phyloP scores from a whole-genome alignment of 2,329 filamentous ascomycete species.

The Dactylellina drechsleri region DNA sequence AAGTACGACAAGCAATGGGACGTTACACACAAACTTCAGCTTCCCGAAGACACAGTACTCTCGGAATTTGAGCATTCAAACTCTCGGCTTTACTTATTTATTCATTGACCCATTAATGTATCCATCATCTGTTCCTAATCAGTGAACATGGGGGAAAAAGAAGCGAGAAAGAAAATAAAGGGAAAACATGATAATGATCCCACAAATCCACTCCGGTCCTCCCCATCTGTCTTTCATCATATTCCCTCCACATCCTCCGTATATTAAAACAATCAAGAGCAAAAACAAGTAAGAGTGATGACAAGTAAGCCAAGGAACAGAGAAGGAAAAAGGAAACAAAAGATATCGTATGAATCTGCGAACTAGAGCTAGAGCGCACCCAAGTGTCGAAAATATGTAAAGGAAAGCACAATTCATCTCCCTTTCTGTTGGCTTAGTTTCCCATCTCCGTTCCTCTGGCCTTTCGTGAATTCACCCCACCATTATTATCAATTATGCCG shows the following conservation, averaged over 20 bases:
- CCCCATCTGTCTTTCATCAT: constrained; percentile 5
- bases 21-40: no score
- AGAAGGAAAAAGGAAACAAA: constrained; percentile 11
- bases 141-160: constrained; percentile 6
- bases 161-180: background rate
- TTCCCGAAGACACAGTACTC: no score
- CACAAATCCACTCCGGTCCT: background rate
- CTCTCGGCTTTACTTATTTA: constrained; percentile 2
- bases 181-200: background rate
- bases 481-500: constrained; percentile 45
- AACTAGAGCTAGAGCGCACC: constrained; percentile 27
- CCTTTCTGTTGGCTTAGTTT: background rate
- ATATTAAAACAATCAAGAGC: constrained; percentile 6
- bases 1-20: no score
- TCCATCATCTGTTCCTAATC: constrained; percentile 9
- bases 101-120: constrained; percentile 27
- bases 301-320: constrained; percentile 1
- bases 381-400: constrained; percentile 16
- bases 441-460: background rate
- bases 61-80: background rate
- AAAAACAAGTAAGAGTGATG: background rate
- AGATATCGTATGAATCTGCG: constrained; percentile 3
- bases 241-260: constrained; percentile 5
- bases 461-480: background rate
- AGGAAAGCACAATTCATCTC: constrained; percentile 22